Evolutionary conservation across 306 rosid genomes (phyloP), one percentile per base, ranked within the genome.

Genomic region (Dalbergia cochinchinensis): DNA sequence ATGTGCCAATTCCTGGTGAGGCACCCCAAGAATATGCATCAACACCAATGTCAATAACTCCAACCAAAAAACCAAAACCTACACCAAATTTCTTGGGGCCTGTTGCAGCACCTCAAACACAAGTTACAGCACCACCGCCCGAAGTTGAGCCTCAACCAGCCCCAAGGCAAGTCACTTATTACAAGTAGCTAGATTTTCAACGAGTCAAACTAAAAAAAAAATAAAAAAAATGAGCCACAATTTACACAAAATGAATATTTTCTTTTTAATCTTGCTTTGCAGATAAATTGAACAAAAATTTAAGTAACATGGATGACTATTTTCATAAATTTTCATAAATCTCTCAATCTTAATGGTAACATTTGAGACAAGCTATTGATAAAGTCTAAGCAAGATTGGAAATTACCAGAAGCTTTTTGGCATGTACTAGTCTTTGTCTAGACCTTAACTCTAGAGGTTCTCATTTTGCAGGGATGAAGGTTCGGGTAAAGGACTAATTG

Each of bases 1-100:
- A 78, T 54, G 65, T 92, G 12, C 84, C 87, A 14, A 79, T 91
- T 69, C 98, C 93, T 33, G 33, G 22, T 53, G 97, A 86, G 81
- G 85, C 80, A 74, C 51, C 84, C 15, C 78, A 41, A 8, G 87
- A 65, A 59, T 5, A 19, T 44, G 41, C 57, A 57, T 11, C 74
- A 35, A 65, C 61, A 61, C 41, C 41, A 37, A 37, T 15, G 65
- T 63, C 77, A 67, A 61, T 14, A 69, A 37, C 53, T 63, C 16
- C 68, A 76, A 9, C 69, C 45, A 69, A 44, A 57, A 77, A 70
- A 84, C 39, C 57, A 45, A 37, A 13, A 59, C 45, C 84, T 31
- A 55, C n/a, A 72, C 69, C 34, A 15, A 69, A 20, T 74, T 34
- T 39, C 11, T 51, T 53, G 64, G 11, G 22, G 18, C 75, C 73